These are phyloP conservation scores for Pichia sp. DNA, from an alignment of 1,139 yeast species.

Conservation along the genomic window DNA sequence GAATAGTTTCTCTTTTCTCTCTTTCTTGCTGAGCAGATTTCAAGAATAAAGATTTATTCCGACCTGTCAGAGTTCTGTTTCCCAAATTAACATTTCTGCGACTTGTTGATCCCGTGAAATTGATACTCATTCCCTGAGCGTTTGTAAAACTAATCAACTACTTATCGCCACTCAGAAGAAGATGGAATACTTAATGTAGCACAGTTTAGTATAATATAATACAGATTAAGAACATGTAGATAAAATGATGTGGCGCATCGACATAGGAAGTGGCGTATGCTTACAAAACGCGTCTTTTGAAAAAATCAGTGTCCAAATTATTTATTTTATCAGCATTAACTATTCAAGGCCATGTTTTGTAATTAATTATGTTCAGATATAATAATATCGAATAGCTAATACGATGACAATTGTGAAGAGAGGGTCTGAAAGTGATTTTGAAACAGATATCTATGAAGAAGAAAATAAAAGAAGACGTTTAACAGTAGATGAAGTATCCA, in stretches of 20 bases:
- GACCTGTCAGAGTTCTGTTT: conserved; percentile 36
- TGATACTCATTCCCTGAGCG: conserved; percentile 29
- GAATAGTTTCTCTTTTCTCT: conserved; percentile 51
- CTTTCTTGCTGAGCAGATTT: conserved; percentile 63
- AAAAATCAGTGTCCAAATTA: no score
- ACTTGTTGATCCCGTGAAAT: conserved; percentile 61
- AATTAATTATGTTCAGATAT: no score
- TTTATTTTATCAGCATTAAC: no score
- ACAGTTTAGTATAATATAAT: no score
- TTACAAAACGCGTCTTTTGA: no score
- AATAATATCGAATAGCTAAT: no score
- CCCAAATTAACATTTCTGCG: conserved; percentile 74
- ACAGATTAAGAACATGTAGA: not conserved
- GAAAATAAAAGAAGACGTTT: conserved; percentile 14
- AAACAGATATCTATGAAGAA: conserved; percentile 10
- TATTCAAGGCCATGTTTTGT: no score
- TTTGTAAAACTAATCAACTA: no score
- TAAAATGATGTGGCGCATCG: no score
- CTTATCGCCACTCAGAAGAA: no score
- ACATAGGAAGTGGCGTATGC: no score
- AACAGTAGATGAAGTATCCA: conserved; percentile 11
- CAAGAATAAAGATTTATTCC: conserved; percentile 39
- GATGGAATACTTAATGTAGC: not conserved
- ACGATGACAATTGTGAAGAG: not conserved
- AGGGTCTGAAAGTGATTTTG: not conserved